phyloP scores from a whole-genome alignment of 441 rosid species.

The Euphorbia corollata region DNA sequence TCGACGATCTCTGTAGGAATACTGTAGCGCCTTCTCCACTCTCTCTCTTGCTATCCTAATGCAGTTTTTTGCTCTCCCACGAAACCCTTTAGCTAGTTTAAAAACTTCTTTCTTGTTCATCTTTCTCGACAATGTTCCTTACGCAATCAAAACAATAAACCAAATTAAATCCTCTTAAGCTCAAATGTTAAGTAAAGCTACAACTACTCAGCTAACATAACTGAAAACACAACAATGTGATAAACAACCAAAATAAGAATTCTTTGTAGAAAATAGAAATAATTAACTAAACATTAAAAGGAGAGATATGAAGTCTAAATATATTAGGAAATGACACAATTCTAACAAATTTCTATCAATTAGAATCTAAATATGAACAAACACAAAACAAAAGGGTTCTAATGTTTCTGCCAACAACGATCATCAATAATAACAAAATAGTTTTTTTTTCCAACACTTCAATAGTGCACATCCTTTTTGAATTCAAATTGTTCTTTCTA shows the following conservation, averaged over 20 bases:
- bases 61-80: conserved; percentile 93
- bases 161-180: neutral
- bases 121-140: conserved; percentile 9
- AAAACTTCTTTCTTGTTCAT: conserved; percentile 88
- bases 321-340: too few relatives aligned
- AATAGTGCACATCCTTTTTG: too few relatives aligned
- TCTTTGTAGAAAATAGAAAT: too few relatives aligned
- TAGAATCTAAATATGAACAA: too few relatives aligned
- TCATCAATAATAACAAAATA: too few relatives aligned
- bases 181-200: neutral
- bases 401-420: too few relatives aligned
- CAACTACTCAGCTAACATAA: neutral
- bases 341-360: too few relatives aligned
- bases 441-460: too few relatives aligned
- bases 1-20: conserved; percentile 89
- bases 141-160: neutral
- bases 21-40: conserved; percentile 93
- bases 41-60: conserved; percentile 85
- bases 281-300: too few relatives aligned
- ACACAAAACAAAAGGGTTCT: too few relatives aligned
- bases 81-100: conserved; percentile 84
- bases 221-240: neutral
- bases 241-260: neutral
- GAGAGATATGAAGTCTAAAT: too few relatives aligned
- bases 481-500: too few relatives aligned